Conservation (phyloP, 225 moss, liverwort and hornwort genomes). For the Sphagnum tenellum region DNA sequence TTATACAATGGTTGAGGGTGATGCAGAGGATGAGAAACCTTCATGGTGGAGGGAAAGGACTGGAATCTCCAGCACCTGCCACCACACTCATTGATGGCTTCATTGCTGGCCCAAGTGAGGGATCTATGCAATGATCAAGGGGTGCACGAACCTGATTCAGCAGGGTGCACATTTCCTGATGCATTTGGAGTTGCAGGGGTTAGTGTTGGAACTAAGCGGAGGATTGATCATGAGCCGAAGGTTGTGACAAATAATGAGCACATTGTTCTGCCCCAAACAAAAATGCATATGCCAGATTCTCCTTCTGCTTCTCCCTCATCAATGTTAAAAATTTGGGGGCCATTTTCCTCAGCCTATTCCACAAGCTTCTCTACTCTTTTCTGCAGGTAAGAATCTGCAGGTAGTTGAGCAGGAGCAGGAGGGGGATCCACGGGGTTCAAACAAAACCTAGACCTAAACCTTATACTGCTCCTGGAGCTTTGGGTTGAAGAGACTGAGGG, state of each 20-base stretch:
- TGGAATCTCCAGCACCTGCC: conserved; percentile 30
- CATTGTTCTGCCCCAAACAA: conserved; percentile 90
- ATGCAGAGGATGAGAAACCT: conserved; percentile 38
- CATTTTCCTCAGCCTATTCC: conserved; percentile 94
- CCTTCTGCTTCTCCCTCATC: conserved; percentile 99
- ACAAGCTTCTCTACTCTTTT: conserved; percentile 97
- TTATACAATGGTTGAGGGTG: conserved; percentile 74
- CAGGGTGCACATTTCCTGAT: conserved; percentile 46
- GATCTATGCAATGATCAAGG: conserved; percentile 40
- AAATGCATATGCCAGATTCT: conserved; percentile 83
- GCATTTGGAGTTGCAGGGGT: conserved; percentile 50
- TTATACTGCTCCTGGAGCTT: conserved; percentile 37
- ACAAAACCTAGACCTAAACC: conserved; percentile 30
- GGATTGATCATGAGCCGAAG: conserved; percentile 77
- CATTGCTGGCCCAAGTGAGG: conserved; percentile 39
- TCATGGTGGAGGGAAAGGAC: conserved; percentile 30
- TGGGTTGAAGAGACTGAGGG: conserved; percentile 14
- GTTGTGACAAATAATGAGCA: conserved; percentile 74
- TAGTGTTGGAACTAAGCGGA: conserved; percentile 14
- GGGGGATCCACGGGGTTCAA: conserved; percentile 88
- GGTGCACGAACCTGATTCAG: conserved; percentile 42
- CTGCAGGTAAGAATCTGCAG: conserved; percentile 73
- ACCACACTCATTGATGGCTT: conserved; percentile 44
- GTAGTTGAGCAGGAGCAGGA: conserved; percentile 64
- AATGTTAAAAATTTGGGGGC: conserved; percentile 91